These are phyloP conservation scores for Vigna hirtella DNA, from an alignment of 306 rosid species.

Conservation along the genomic window DNA sequence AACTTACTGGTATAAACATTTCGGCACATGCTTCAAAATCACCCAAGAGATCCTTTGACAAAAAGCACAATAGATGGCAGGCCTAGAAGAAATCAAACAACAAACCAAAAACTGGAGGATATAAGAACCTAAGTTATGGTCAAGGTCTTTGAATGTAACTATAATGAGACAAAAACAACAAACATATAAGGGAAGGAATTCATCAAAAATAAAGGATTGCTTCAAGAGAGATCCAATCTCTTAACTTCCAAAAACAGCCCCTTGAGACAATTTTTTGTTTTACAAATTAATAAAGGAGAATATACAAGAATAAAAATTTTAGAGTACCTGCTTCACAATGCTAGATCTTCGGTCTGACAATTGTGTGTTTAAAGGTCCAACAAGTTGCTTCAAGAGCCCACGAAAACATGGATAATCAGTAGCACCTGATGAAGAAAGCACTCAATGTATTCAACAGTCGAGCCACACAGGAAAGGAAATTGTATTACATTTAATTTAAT, in stretches of 20 bases:
- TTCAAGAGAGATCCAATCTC: constrained; percentile 39
- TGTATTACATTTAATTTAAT: background rate
- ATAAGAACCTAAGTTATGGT: constrained; percentile 36
- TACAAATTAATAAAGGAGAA: constrained; percentile 5
- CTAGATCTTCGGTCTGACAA: constrained; percentile 97
- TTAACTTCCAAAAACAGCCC: constrained; percentile 15
- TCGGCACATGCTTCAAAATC: constrained; percentile 98
- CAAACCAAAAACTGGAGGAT: constrained; percentile 22
- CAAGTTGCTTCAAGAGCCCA: constrained; percentile 95
- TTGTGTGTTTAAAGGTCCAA: constrained; percentile 89
- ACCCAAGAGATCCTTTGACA: constrained; percentile 97
- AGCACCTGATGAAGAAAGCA: constrained; percentile 71
- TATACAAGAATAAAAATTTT: constrained; percentile 26
- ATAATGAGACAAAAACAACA: constrained; percentile 34
- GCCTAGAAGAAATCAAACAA: constrained; percentile 62
- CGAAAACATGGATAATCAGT: constrained; percentile 87
- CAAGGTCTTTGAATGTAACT: constrained; percentile 32
- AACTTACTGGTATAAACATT: constrained; percentile 91
- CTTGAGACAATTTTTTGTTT: constrained; percentile 5
- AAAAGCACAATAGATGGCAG: constrained; percentile 90
- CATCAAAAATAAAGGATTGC: constrained; percentile 26
- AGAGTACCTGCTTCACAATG: constrained; percentile 93
- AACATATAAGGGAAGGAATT: constrained; percentile 5
- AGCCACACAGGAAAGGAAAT: background rate
- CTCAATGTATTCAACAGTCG: constrained; percentile 28